Conservation (phyloP, 306 rosid species). For the Sicyos edulis region DNA sequence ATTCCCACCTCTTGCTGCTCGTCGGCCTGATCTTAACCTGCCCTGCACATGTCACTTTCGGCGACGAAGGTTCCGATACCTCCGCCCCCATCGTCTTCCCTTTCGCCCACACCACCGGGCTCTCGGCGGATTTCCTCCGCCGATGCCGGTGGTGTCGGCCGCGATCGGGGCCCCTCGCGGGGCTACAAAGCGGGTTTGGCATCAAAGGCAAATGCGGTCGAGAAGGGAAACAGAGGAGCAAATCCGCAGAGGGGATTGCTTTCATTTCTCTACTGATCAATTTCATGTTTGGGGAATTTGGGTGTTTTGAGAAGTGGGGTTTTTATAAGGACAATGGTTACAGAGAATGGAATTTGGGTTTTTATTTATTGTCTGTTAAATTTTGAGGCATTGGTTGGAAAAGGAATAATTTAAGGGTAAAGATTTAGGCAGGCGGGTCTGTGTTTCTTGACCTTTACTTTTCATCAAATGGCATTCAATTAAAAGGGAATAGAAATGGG, state of each 20-base stretch:
- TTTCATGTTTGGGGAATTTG: slow-evolving; percentile 27
- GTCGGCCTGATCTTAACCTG: slow-evolving; percentile 81
- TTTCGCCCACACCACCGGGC: background rate
- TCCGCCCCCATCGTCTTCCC: slow-evolving; percentile 40
- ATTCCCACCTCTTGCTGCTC: slow-evolving; percentile 64
- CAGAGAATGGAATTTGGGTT: slow-evolving; percentile 13
- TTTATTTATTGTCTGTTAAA: slow-evolving; percentile 24
- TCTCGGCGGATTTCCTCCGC: slow-evolving; percentile 38
- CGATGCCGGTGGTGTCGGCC: slow-evolving; percentile 24
- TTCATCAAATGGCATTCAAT: background rate
- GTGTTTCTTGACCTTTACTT: slow-evolving; percentile 18
- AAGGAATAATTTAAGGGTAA: background rate
- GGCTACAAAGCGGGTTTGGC: slow-evolving; percentile 91
- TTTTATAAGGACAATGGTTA: background rate
- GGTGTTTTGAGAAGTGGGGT: background rate
- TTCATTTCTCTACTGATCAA: slow-evolving; percentile 50
- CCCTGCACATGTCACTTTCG: slow-evolving; percentile 94
- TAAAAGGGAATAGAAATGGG: no score
- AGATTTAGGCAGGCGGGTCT: background rate
- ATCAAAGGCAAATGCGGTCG: slow-evolving; percentile 53
- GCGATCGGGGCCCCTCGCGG: slow-evolving; percentile 55
- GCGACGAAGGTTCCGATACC: slow-evolving; percentile 75
- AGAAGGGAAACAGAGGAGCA: slow-evolving; percentile 81
- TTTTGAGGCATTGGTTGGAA: slow-evolving; percentile 5
- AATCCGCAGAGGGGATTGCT: slow-evolving; percentile 58